A percentile compares a stretch with the other conserved stretches of the same genome.
Conservation (phyloP, 2,329 filamentous ascomycete species). For the Pseudogymnoascus sp. region DNA sequence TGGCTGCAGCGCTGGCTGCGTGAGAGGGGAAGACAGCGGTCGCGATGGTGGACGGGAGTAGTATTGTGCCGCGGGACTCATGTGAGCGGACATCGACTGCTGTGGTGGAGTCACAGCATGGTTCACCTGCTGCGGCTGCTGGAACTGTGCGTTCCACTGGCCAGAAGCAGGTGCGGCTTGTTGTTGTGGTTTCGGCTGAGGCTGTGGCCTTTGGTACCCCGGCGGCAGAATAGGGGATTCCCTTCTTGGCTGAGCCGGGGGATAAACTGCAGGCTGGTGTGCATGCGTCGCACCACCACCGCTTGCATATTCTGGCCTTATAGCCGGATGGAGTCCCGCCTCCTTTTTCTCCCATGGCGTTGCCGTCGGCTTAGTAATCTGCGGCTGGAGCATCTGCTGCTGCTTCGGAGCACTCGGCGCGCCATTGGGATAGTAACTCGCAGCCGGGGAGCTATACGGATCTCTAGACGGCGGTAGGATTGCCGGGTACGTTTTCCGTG, state of each 20-base stretch:
- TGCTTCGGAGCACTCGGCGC: slow-evolving; percentile 12
- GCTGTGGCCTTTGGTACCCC: not conserved
- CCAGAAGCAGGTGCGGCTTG: not conserved
- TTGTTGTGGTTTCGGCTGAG: not conserved
- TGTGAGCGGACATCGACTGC: not conserved
- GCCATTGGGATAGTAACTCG: slow-evolving; percentile 11
- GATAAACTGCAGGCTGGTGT: not conserved
- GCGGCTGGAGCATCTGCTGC: slow-evolving; percentile 12
- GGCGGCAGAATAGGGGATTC: not conserved
- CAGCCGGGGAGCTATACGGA: slow-evolving; percentile 12
- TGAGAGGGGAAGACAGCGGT: not conserved
- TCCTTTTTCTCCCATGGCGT: slow-evolving; percentile 24
- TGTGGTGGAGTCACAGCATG: not conserved
- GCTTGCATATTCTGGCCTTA: slow-evolving; percentile 27
- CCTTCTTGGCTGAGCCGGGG: not conserved
- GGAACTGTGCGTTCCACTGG: not conserved
- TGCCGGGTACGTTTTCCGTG: slow-evolving; percentile 15
- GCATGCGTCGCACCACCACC: not conserved
- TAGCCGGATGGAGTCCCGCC: slow-evolving; percentile 31
- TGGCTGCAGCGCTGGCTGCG: not conserved
- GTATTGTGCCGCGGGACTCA: not conserved
- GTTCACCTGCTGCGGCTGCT: not conserved
- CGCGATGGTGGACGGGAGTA: not conserved
- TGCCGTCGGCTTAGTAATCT: slow-evolving; percentile 2
- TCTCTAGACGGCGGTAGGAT: slow-evolving; percentile 12